Conservation (phyloP, 345 rosid genomes). For the Populus deltoides region DNA sequence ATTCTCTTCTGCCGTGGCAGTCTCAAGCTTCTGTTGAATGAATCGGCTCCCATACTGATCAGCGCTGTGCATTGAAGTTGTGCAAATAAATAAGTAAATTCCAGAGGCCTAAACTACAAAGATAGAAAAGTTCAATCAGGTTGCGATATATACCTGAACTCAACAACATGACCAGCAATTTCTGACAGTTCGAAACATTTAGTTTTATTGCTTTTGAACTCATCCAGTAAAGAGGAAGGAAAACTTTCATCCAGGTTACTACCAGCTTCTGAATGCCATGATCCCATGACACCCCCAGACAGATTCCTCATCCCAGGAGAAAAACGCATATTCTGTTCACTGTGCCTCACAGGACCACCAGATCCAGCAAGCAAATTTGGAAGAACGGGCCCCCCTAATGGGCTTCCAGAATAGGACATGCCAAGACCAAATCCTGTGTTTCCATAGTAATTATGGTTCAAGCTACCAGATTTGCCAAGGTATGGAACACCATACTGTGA, state of each 20-base stretch:
- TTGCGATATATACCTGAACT: constrained; percentile 52
- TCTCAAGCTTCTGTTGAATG: constrained; percentile 95
- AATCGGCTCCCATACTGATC: constrained; percentile 97
- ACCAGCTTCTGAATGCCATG: constrained; percentile 54
- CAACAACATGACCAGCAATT: constrained; percentile 69
- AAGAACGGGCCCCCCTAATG: constrained; percentile 39
- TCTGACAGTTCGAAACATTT: constrained; percentile 69
- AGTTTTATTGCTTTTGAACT: constrained; percentile 66
- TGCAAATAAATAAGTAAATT: constrained; percentile 11
- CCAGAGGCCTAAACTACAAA: not conserved
- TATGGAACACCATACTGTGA: constrained; percentile 47
- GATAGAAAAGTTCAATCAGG: not conserved
- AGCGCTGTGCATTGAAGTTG: constrained; percentile 43
- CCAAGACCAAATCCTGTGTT: constrained; percentile 50
- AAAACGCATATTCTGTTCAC: constrained; percentile 48
- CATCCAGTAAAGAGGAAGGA: constrained; percentile 58
- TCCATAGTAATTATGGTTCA: constrained; percentile 45
- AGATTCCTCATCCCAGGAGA: constrained; percentile 49
- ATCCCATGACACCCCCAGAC: constrained; percentile 48
- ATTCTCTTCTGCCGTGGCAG: constrained; percentile 79
- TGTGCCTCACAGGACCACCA: constrained; percentile 49
- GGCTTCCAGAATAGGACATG: constrained; percentile 53
- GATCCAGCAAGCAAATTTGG: constrained; percentile 49
- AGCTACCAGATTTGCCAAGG: constrained; percentile 41
- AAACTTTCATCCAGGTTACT: constrained; percentile 49